Evolutionary conservation across 2,329 filamentous ascomycete genomes (phyloP).

Genomic region (Beauveria bassiana): DNA sequence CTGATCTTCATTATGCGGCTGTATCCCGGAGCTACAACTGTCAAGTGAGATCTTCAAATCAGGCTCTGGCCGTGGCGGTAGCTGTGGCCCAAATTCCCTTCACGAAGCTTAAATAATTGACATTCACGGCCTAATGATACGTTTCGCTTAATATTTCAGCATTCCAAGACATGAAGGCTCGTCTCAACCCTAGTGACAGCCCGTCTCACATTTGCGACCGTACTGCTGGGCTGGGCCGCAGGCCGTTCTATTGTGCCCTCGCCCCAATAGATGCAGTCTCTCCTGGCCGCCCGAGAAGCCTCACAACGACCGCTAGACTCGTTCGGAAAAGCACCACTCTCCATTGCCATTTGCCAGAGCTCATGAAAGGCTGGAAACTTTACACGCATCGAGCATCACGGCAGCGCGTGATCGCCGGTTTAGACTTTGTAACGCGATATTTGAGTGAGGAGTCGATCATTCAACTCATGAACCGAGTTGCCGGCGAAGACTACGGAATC

Average conservation of each 20-base stretch:
- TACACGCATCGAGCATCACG: background rate
- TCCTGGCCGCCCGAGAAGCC: background rate
- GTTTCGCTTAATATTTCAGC: too few species aligned
- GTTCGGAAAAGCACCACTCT: background rate
- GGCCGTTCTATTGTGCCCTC: background rate
- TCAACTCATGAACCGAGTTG: background rate
- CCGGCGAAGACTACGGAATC: background rate
- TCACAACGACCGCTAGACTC: background rate
- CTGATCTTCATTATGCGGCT: too few species aligned
- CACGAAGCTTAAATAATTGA: too few species aligned
- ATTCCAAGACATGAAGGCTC: too few species aligned
- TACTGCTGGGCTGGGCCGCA: background rate
- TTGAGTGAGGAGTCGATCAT: constrained; percentile 12
- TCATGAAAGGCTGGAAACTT: background rate
- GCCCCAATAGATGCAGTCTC: background rate
- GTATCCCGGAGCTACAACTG: too few species aligned
- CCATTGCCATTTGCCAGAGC: background rate
- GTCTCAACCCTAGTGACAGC: background rate
- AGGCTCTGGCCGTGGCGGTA: too few species aligned
- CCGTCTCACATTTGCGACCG: background rate
- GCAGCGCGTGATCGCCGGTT: background rate
- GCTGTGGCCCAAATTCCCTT: too few species aligned
- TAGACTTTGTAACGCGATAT: constrained; percentile 10
- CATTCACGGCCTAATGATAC: too few species aligned
- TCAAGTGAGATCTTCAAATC: too few species aligned